Base-by-base conservation (phyloP, 2,329 filamentous ascomycete species). In the Aspergillus cejpii region DNA sequence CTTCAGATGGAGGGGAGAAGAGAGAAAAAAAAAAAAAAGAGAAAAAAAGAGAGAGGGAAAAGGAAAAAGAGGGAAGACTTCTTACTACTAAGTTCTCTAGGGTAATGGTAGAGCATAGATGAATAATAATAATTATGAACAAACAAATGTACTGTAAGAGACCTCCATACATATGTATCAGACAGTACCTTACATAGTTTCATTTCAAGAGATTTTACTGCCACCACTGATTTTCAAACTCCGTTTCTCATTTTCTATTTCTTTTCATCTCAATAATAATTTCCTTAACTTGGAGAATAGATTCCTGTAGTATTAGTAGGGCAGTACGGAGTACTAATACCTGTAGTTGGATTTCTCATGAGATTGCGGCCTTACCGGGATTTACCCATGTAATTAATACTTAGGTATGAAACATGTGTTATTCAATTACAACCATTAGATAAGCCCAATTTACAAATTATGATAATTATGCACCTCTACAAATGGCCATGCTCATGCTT, bases 81-180 rank as follows among this genome's bases (percentile, higher is more conserved):
- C 31, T 8, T 34, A n/a, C n/a, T n/a, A n/a, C n/a, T n/a, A n/a
- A n/a, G n/a, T n/a, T n/a, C n/a, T n/a, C n/a, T n/a, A n/a, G n/a
- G n/a, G n/a, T n/a, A n/a, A n/a, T n/a, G n/a, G n/a, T n/a, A n/a
- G n/a, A n/a, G 17, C 14, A 34, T 8, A 29, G 52, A 47, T 51
- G 38, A 41, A 44, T 28, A 45, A 34, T 34, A 20, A 31, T 29
- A 7, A 29, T 14, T 14, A 31, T 8, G n/a, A 29, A 31, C 28
- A 12, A 31, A 31, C 28, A 7, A 31, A 31, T 15, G n/a, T 31
- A 31, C 14, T 14, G 14, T 55, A 57, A 50, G 53, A 49, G 52
- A 56, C 40, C 49, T 51, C 50, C 48, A 48, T 50, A 44, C 45
- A 54, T 50, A 46, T 46, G 45, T 51, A 47, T 10, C 15, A 47